Evolutionary conservation across 257 asterid species (phyloP), one percentile per base, ranked within the genome.

Genomic region (Thymus quinquecostatus): DNA sequence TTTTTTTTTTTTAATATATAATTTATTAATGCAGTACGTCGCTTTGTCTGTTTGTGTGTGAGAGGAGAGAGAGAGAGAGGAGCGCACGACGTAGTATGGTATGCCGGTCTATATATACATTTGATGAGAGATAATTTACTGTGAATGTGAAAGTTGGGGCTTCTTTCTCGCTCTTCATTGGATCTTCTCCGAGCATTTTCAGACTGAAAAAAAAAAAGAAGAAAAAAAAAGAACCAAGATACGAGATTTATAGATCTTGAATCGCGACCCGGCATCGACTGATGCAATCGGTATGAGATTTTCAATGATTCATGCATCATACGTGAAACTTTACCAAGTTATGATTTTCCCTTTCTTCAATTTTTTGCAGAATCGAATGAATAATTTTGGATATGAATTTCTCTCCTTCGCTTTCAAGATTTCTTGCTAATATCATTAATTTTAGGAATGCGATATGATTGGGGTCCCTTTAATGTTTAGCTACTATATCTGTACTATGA

Each of bases 221-320:
- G 6, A 4, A 5, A 38, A 3, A 10, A 14, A n/a, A 27, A 40
- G 5, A 41, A 34, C 66, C 51, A 65, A 76, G 72, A 40, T 8
- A 32, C 74, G 55, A 76, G 79, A 71, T 70, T 64, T 76, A 72
- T 36, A 72, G 84, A 82, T 82, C 81, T 82, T 27, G 69, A 54
- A 60, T 67, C 79, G 43, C 64, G 71, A 68, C 62, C 51, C 74
- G 70, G 70, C 86, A 43, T 78, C 83, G 21, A 58, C 78, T 75
- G 71, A 83, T 83, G 91, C 86, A 71, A 75, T 72, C 59, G 88
- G 91, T 83, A 86, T 36, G 85, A 2, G 54, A 72, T 79, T 79
- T 65, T 21, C 21, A 47, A 73, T 58, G 50, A 56, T 74, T 77
- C 63, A 29, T 68, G 38, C 53, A 28, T 60, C 13, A 66, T 70